A percentile compares a stretch with the other conserved stretches of the same genome.
Conservation (phyloP, 306 rosid genomes). For the Betula pendula region DNA sequence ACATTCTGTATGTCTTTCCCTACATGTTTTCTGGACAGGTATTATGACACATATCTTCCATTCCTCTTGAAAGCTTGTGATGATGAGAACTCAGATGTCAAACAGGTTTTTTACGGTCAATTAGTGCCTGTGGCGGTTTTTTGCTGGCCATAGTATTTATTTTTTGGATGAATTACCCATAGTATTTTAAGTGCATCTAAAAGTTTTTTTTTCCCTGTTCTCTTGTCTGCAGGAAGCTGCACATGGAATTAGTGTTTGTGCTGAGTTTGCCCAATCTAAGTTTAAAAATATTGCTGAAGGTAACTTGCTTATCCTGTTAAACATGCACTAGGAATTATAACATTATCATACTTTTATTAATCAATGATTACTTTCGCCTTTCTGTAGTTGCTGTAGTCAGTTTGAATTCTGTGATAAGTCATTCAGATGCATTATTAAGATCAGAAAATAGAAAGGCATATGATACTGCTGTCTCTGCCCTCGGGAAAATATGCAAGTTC, state of each 20-base stretch:
- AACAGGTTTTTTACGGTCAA: slow-evolving; percentile 14
- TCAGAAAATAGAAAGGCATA: neutral
- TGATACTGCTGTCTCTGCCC: slow-evolving; percentile 30
- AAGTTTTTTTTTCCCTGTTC: slow-evolving; percentile 4
- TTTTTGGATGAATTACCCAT: no score
- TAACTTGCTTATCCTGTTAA: slow-evolving; percentile 17
- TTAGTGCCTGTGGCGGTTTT: no score
- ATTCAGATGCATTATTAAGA: neutral
- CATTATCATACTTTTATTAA: neutral
- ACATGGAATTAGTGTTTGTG: slow-evolving; percentile 31
- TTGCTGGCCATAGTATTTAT: no score
- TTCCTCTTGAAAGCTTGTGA: slow-evolving; percentile 1
- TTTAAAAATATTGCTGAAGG: slow-evolving; percentile 19
- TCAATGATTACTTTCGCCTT: neutral
- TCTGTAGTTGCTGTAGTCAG: slow-evolving; percentile 19
- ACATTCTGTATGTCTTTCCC: neutral
- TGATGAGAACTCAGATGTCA: neutral
- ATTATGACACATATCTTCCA: neutral
- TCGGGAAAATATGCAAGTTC: slow-evolving; percentile 33
- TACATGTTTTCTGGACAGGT: slow-evolving; percentile 17
- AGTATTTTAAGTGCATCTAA: no score
- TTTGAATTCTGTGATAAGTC: neutral
- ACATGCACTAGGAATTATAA: neutral
- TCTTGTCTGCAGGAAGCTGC: slow-evolving; percentile 27
- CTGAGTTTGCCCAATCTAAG: slow-evolving; percentile 1